Evolutionary conservation across 148 eudicot species (phyloP).

Genomic region (Nepenthes gracilis): DNA sequence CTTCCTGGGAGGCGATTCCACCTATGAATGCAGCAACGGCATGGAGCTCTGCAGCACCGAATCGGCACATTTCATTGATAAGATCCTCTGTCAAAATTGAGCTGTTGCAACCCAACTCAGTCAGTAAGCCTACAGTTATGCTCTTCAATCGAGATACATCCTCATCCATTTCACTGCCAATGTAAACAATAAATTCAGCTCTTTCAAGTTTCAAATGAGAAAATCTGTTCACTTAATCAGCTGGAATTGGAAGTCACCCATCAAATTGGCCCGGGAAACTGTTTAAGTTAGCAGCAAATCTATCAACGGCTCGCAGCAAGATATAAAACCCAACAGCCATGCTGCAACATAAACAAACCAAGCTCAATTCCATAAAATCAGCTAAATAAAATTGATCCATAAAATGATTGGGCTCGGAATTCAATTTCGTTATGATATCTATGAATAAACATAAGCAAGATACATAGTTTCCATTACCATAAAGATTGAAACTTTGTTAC

Average conservation of each 20-base stretch:
- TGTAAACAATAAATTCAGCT: neutral
- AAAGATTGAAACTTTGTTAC: too few relatives aligned
- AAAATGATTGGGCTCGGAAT: too few relatives aligned
- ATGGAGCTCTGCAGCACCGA: constrained; percentile 90
- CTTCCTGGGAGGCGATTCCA: constrained; percentile 93
- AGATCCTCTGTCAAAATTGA: constrained; percentile 79
- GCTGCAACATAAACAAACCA: constrained; percentile 29
- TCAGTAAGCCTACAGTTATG: constrained; percentile 55
- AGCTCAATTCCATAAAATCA: neutral
- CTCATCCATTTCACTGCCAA: constrained; percentile 78
- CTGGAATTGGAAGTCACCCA: constrained; percentile 40
- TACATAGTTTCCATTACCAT: too few relatives aligned
- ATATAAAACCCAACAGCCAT: constrained; percentile 83
- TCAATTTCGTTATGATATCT: too few relatives aligned
- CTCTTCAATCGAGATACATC: constrained; percentile 82
- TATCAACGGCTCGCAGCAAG: constrained; percentile 87
- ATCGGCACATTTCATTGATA: constrained; percentile 82
- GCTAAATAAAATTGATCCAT: neutral
- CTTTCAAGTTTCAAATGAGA: neutral
- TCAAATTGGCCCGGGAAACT: constrained; percentile 89
- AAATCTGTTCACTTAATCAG: neutral
- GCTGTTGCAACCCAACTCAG: constrained; percentile 76
- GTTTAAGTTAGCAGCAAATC: constrained; percentile 67
- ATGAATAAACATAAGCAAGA: too few relatives aligned
- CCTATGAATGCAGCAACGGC: constrained; percentile 87